Base-by-base conservation (phyloP, 2,329 filamentous ascomycete genomes). In the Stagonosporopsis cucurbitacearum region DNA sequence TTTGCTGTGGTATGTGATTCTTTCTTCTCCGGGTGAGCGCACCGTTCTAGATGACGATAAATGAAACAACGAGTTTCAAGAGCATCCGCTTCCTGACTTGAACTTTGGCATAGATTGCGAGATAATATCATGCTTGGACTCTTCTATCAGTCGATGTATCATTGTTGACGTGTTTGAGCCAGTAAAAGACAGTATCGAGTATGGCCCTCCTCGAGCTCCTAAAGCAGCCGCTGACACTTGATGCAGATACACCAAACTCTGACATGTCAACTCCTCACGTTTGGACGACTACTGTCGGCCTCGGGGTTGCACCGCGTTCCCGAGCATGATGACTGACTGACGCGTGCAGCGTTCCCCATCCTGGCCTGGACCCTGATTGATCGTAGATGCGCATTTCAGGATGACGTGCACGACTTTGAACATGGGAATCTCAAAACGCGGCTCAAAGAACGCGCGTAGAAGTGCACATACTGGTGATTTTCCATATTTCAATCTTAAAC, bases 341-440 rank as follows among this genome's bases (percentile, higher is more conserved):
- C 40, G 33, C 15, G 11, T 36, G 13, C 36, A 40, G 25, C 28
- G 26, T 23, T 33, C 6, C 47, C 50, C 12, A 6, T 35, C 26
- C 9, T 19, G 40, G 39, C n/a, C 6, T 45, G 40, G 45, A 44
- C 33, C 45, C 51, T 37, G 35, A 37, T 5, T 44, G 32, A 40
- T 35, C 26, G 15, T 13, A 45, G 45, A 47, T 41, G 28, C 23
- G 36, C 33, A 50, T 41, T 50, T 46, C 4, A 8, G 19, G 13
- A 56, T 56, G 53, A 56, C 53, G 53, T 56, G 41, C 47, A 56
- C 37, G 53, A 56, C 53, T 56, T 26, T 9, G 36, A 37, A 47
- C 22, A 40, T 51, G 19, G 37, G 30, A n/a, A 15, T 36, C 17
- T 42, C 36, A 43, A 42, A 42, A 55, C 36, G 35, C 52, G 45